phyloP scores from a whole-genome alignment of 176 grass and related monocot species.

The Leersia perrieri region DNA sequence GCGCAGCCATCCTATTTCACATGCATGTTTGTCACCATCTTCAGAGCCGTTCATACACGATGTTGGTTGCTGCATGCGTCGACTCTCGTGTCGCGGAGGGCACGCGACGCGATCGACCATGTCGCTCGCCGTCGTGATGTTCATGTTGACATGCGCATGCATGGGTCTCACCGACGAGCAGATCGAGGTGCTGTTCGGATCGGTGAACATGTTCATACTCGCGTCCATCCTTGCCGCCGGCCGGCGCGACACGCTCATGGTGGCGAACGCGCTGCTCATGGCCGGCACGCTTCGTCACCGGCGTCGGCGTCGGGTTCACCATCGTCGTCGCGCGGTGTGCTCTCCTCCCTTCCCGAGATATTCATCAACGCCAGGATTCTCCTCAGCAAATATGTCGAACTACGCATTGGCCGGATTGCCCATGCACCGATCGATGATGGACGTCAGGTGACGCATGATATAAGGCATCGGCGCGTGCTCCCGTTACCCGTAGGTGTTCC shows the following conservation, averaged over 20 bases:
- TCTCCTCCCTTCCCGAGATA: neutral
- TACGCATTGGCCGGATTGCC: slow-evolving; percentile 37
- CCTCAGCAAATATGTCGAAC: slow-evolving; percentile 45
- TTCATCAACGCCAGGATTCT: slow-evolving; percentile 34
- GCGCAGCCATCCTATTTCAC: no score
- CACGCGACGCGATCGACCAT: neutral
- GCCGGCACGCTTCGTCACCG: slow-evolving; percentile 28
- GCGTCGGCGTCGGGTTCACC: slow-evolving; percentile 29
- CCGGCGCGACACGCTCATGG: slow-evolving; percentile 21
- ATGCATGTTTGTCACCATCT: no score
- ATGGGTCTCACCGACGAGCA: no score
- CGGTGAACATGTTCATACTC: slow-evolving; percentile 25
- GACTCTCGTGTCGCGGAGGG: neutral
- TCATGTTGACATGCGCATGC: no score
- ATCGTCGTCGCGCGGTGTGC: slow-evolving; percentile 25
- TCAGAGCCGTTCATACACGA: neutral
- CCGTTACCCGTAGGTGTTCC: no score
- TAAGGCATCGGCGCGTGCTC: slow-evolving; percentile 35
- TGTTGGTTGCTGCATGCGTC: neutral
- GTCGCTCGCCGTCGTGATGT: no score
- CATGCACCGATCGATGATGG: no score
- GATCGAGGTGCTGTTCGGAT: slow-evolving; percentile 7
- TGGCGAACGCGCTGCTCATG: slow-evolving; percentile 34
- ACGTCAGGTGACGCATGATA: no score
- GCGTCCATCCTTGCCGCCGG: slow-evolving; percentile 22